A percentile compares a stretch with the other conserved stretches of the same genome.
phyloP scores from a whole-genome alignment of 139 green algal genomes.

The Microglena sp. region DNA sequence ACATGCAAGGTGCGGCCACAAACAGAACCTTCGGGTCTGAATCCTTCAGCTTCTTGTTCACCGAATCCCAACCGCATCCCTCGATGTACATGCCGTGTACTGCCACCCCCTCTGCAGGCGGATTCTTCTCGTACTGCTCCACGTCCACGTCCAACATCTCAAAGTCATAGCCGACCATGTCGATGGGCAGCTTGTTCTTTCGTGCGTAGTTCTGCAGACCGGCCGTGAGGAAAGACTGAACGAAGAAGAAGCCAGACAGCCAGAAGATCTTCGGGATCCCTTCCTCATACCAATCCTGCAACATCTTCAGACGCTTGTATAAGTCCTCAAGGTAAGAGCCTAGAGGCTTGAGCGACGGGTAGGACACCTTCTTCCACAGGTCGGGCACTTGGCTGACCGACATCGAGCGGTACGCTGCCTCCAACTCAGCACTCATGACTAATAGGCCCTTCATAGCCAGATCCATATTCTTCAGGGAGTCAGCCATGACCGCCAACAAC shows the following conservation, averaged over 20 bases:
- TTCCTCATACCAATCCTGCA: conserved; percentile 36
- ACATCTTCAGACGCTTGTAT: conserved; percentile 43
- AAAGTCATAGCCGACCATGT: conserved; percentile 58
- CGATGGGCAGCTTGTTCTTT: conserved; percentile 54
- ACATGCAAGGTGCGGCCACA: conserved; percentile 49
- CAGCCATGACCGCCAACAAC: conserved; percentile 38
- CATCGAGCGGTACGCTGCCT: conserved; percentile 55
- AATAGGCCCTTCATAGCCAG: conserved; percentile 51
- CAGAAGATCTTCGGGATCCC: conserved; percentile 56
- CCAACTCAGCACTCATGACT: conserved; percentile 70
- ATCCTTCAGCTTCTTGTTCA: conserved; percentile 36
- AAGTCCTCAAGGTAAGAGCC: conserved; percentile 63
- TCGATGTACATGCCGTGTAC: conserved; percentile 63
- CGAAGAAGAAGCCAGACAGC: conserved; percentile 79
- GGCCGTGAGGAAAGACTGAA: conserved; percentile 67
- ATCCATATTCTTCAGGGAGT: conserved; percentile 44
- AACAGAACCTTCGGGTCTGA: conserved; percentile 57
- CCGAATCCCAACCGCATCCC: conserved; percentile 54
- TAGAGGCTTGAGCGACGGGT: conserved; percentile 63
- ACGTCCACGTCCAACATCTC: conserved; percentile 54
- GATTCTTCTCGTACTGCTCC: conserved; percentile 16
- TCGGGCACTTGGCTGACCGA: conserved; percentile 56
- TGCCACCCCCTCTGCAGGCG: conserved; percentile 52
- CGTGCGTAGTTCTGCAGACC: conserved; percentile 69
- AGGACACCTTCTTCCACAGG: conserved; percentile 52